Percentiles rank a stretch among this genome's conserved stretches.
Evolutionary conservation across 139 green algal genomes (phyloP).

Genomic region (Picocystis salinarum): DNA sequence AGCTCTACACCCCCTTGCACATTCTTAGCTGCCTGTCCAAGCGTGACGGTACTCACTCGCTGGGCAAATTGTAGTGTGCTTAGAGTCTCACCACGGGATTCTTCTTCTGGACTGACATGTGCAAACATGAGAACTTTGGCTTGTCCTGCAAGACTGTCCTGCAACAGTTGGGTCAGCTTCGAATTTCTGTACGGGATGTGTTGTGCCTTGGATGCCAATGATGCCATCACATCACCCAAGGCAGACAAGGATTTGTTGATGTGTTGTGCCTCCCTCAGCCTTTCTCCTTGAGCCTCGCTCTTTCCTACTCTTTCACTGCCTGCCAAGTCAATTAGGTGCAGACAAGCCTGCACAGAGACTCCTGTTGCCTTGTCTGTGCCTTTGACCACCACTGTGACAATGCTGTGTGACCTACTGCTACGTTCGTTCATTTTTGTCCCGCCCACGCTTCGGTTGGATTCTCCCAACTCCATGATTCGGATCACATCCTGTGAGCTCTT

Average conservation of each 20-base stretch:
- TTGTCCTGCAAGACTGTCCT: constrained; percentile 20
- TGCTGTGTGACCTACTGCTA: constrained; percentile 55
- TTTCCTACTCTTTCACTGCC: constrained; percentile 67
- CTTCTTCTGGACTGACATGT: constrained; percentile 42
- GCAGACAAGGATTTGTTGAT: constrained; percentile 78
- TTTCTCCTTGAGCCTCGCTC: constrained; percentile 47
- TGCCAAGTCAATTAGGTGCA: constrained; percentile 65
- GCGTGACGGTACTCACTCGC: constrained; percentile 63
- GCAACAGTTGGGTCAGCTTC: constrained; percentile 70
- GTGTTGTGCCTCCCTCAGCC: constrained; percentile 73
- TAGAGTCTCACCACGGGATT: constrained; percentile 16
- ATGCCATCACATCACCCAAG: constrained; percentile 64
- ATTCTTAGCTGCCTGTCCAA: constrained; percentile 37
- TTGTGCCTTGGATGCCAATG: constrained; percentile 32
- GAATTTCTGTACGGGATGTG: constrained; percentile 89
- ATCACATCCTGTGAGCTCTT: constrained; percentile 41
- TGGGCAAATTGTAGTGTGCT: constrained; percentile 75
- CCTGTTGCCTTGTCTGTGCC: constrained; percentile 30
- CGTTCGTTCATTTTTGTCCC: constrained; percentile 42
- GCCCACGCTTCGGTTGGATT: constrained; percentile 30
- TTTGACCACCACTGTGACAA: constrained; percentile 70
- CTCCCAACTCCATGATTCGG: constrained; percentile 32
- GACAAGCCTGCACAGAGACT: constrained; percentile 19
- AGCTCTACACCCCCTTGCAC: no score
- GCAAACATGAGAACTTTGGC: constrained; percentile 85